Evolutionary conservation across 345 rosid genomes (phyloP), one percentile per base, ranked within the genome.

Genomic region (Trapa bicornis): DNA sequence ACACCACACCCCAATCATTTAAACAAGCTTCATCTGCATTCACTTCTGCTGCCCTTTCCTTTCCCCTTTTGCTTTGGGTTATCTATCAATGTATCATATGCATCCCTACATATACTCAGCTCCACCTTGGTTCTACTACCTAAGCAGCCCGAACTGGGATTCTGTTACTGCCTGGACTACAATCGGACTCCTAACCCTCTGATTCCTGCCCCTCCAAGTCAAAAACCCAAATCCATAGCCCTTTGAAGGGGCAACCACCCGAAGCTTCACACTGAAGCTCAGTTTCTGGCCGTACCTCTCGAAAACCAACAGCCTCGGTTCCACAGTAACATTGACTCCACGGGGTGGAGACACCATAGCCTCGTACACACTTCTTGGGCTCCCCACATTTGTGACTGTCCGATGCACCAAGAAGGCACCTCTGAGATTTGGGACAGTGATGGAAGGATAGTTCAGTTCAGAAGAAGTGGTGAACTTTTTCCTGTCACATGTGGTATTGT

Each of bases 361-460:
- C 73, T 48, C 74, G 38, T 79, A 84, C 7, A 76, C 41, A 43
- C 83, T 79, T 53, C 74, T 69, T 1, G 83, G 74, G 37, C 66
- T 65, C 69, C 87, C 87, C 2, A 81, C 83, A 36, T 84, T 81
- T 2, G 80, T 81, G 75, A 79, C 85, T 0, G 78, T 79, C 50
- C 85, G 80, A 53, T 70, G 74, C 15, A 81, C 85, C 12, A 81
- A 79, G 74, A 77, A 53, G 43, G 48, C 61, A 47, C 65, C 75
- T 65, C 75, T 79, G 9, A 84, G 82, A 72, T 76, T 58, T 2
- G 83, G 73, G 32, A 84, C 76, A 1, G 79, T 60, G 41, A 84
- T 81, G 11, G 85, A 84, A 11, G 87, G 85, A 70, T 81, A 81
- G 76, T 84, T 84, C 64, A 81, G 77, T 72, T 39, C 73, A 4